Evolutionary conservation across 2,329 filamentous ascomycete species (phyloP).

Genomic region (Claviceps arundinis): DNA sequence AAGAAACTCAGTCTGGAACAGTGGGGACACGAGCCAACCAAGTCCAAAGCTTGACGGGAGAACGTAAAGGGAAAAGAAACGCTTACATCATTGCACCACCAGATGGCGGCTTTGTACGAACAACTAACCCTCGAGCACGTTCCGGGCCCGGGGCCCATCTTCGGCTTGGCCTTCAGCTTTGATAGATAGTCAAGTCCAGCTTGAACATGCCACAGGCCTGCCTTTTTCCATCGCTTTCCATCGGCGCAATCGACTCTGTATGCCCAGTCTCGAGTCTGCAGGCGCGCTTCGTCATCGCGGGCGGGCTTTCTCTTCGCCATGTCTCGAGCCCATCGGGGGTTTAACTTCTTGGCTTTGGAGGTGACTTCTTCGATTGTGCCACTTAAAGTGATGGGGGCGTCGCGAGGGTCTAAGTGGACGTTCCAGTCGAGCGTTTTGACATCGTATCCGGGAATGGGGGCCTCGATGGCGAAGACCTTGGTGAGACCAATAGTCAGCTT

Average conservation of each 20-base stretch:
- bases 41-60: no score
- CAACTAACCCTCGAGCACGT: not conserved
- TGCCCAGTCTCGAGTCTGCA: not conserved
- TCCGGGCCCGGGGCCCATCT: not conserved
- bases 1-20: no score
- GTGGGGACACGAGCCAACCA: no score
- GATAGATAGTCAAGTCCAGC: not conserved
- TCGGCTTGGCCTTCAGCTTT: not conserved
- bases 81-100: constrained; percentile 5
- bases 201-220: not conserved
- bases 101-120: not conserved
- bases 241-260: not conserved
- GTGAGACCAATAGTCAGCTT: not conserved
- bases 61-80: not conserved
- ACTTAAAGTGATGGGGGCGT: not conserved
- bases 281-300: not conserved
- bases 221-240: not conserved
- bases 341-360: not conserved
- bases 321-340: not conserved
- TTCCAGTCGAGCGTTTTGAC: not conserved
- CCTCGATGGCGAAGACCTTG: not conserved
- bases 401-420: not conserved
- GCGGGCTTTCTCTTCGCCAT: not conserved
- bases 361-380: not conserved
- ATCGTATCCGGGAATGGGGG: not conserved